These are phyloP conservation scores for Cerioporus squamosus DNA, from an alignment of 1,284 basidiomycete species.

Conservation along the genomic window DNA sequence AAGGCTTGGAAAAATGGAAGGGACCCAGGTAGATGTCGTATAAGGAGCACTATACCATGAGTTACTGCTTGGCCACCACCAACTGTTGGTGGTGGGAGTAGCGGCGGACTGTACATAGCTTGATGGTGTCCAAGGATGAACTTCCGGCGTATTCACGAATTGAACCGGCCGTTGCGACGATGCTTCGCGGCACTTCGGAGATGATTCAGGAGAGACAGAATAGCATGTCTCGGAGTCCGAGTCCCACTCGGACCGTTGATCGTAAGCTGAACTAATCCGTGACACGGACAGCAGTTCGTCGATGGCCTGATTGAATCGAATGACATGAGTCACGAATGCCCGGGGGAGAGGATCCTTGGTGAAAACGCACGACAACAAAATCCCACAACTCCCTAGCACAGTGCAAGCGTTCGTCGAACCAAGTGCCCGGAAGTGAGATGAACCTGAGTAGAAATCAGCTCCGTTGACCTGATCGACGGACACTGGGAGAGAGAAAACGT, in stretches of 20 bases:
- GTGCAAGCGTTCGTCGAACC: neutral
- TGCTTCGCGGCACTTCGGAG: too few relatives aligned
- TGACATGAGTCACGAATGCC: too few relatives aligned
- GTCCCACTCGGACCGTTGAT: too few relatives aligned
- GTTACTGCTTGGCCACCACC: neutral
- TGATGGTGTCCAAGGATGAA: too few relatives aligned
- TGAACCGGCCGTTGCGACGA: too few relatives aligned
- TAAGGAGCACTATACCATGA: neutral
- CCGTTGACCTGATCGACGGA: neutral
- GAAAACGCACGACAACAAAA: neutral
- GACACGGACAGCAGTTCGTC: neutral
- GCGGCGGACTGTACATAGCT: neutral
- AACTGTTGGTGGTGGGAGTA: neutral
- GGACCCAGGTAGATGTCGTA: neutral
- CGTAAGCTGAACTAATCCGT: too few relatives aligned
- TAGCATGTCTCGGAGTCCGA: too few relatives aligned
- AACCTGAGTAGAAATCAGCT: neutral
- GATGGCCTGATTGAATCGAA: neutral
- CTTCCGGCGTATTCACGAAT: too few relatives aligned
- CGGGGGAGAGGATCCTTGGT: neutral
- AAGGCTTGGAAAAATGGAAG: neutral
- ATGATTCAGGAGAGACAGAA: too few relatives aligned
- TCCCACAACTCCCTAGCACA: neutral
- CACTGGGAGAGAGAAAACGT: neutral
- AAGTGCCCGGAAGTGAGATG: neutral